phyloP scores from a whole-genome alignment of 148 eudicot genomes.

The Amaranthus cruentus region DNA sequence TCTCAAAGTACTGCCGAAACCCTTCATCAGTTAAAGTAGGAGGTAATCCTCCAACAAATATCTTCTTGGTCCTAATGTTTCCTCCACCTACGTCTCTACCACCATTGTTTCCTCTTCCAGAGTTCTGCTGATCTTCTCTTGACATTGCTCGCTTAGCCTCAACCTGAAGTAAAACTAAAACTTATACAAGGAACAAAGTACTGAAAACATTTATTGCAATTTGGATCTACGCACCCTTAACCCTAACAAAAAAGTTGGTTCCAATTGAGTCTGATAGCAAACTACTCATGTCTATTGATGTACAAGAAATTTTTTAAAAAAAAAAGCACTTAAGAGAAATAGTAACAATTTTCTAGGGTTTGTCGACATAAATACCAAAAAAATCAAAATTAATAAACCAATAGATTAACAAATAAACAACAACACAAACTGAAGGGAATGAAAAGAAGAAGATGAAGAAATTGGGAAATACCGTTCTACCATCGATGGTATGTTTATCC shows the following conservation, averaged over 20 bases:
- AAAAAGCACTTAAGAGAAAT: too few relatives aligned
- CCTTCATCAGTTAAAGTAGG: slow-evolving; percentile 74
- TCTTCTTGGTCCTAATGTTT: slow-evolving; percentile 78
- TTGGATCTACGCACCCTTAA: too few relatives aligned
- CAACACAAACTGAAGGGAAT: background rate
- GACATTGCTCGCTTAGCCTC: slow-evolving; percentile 96
- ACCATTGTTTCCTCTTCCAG: slow-evolving; percentile 38
- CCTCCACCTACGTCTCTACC: slow-evolving; percentile 57
- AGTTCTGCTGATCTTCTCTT: slow-evolving; percentile 83
- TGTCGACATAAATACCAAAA: background rate
- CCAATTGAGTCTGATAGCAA: too few relatives aligned
- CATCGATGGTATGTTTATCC: slow-evolving; percentile 73
- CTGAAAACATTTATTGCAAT: background rate
- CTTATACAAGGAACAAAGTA: slow-evolving; percentile 1
- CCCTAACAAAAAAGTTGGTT: too few relatives aligned
- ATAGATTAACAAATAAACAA: background rate
- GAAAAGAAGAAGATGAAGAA: background rate
- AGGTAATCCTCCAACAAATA: slow-evolving; percentile 96
- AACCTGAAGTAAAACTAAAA: slow-evolving; percentile 42
- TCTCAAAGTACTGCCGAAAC: slow-evolving; percentile 82
- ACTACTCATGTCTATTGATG: too few relatives aligned
- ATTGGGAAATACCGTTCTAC: slow-evolving; percentile 50
- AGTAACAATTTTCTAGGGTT: too few relatives aligned
- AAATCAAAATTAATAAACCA: background rate
- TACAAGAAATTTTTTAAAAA: too few relatives aligned